Conservation (phyloP, 257 asterid species). For the Eustoma russellianum region DNA sequence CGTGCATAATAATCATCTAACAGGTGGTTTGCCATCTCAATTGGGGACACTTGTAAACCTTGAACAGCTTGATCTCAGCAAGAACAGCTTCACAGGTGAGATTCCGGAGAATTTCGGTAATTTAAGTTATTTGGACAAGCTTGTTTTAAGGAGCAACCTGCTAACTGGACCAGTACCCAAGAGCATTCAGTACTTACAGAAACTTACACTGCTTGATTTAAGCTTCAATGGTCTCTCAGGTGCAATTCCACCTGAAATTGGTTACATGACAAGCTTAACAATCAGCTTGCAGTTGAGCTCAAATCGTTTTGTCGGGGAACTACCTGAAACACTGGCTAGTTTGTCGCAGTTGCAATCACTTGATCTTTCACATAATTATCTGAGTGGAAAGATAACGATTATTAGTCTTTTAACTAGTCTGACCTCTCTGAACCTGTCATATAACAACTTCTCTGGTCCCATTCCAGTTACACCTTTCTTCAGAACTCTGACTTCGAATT, state of each 20-base stretch:
- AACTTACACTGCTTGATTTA: constrained; percentile 72
- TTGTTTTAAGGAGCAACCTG: constrained; percentile 58
- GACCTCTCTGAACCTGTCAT: constrained; percentile 58
- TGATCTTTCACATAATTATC: constrained; percentile 53
- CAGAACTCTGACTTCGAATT: constrained; percentile 40
- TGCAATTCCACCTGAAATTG: constrained; percentile 54
- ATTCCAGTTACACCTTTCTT: constrained; percentile 79
- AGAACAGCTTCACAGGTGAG: constrained; percentile 64
- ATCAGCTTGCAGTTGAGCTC: constrained; percentile 71
- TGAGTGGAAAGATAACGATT: constrained; percentile 49
- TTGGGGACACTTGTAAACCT: constrained; percentile 63
- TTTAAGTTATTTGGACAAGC: constrained; percentile 73
- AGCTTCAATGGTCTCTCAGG: constrained; percentile 72
- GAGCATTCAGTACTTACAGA: constrained; percentile 58
- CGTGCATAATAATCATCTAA: constrained; percentile 57
- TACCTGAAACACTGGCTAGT: constrained; percentile 64
- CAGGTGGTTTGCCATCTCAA: constrained; percentile 52
- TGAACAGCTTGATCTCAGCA: constrained; percentile 93
- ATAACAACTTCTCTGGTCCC: constrained; percentile 80
- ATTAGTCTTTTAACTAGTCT: constrained; percentile 66
- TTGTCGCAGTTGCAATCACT: constrained; percentile 75
- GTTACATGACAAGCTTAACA: constrained; percentile 56
- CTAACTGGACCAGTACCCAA: constrained; percentile 52
- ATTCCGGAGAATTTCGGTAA: constrained; percentile 78
- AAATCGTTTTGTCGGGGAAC: constrained; percentile 56